A percentile compares a stretch with the other conserved stretches of the same genome.
Conservation (phyloP, 441 rosid genomes). For the Bruguiera hainesii region DNA sequence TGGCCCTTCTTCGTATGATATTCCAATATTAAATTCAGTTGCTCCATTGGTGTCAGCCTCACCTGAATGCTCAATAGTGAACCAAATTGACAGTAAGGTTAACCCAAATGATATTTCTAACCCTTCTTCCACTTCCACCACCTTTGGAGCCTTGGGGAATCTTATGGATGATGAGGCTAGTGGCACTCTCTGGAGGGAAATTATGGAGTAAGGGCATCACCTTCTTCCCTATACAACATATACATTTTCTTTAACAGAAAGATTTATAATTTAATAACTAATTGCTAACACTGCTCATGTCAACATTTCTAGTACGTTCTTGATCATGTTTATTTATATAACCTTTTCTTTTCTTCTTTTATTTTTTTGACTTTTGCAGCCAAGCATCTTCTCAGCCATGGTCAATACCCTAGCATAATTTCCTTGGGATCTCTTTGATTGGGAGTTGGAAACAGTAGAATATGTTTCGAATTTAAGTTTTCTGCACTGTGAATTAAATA, state of each 20-base stretch:
- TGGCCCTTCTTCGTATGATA: constrained; percentile 27
- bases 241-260: neutral
- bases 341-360: too few relatives aligned
- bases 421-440: neutral
- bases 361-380: constrained; percentile 20
- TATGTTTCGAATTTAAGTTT: neutral
- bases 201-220: constrained; percentile 41
- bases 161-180: constrained; percentile 52
- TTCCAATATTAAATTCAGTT: constrained; percentile 29
- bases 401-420: constrained; percentile 23
- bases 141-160: constrained; percentile 47
- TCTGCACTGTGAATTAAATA: neutral
- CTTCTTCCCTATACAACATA: constrained; percentile 3
- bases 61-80: constrained; percentile 24
- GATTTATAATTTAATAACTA: neutral
- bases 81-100: constrained; percentile 28
- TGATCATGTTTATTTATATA: neutral
- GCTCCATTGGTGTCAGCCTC: constrained; percentile 46
- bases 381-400: constrained; percentile 39
- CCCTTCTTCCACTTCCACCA: constrained; percentile 39
- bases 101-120: constrained; percentile 27
- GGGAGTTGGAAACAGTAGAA: neutral
- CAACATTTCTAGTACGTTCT: neutral
- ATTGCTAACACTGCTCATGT: neutral
- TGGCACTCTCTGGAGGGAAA: constrained; percentile 53